Evolutionary conservation across 2,329 filamentous ascomycete species (phyloP).

Genomic region (Diaporthe sp.): DNA sequence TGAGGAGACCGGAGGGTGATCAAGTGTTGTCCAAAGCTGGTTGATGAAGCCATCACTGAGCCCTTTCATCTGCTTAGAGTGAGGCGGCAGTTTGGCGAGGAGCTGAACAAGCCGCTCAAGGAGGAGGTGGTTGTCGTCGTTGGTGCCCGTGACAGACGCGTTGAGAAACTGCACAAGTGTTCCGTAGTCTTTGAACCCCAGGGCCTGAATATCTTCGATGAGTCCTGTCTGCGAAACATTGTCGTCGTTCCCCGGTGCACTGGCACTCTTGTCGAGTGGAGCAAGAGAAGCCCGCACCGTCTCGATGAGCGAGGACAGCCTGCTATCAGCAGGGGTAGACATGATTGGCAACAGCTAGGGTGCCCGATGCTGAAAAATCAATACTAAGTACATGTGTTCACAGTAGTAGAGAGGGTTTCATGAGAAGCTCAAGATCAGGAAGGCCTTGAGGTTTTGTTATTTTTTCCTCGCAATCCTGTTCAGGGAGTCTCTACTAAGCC

Average conservation of each 20-base stretch:
- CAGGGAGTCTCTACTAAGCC: neutral
- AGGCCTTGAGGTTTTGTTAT: neutral
- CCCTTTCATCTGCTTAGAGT: slow-evolving; percentile 46
- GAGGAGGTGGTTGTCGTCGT: slow-evolving; percentile 38
- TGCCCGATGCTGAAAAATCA: neutral
- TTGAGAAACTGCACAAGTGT: slow-evolving; percentile 41
- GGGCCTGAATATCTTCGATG: slow-evolving; percentile 41
- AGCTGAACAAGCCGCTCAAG: slow-evolving; percentile 41
- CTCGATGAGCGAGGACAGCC: neutral
- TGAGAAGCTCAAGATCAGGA: neutral
- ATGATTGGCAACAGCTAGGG: neutral
- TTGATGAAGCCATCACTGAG: slow-evolving; percentile 30
- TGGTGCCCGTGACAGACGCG: slow-evolving; percentile 35
- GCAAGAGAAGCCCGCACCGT: slow-evolving; percentile 1
- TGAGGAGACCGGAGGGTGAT: slow-evolving; percentile 14
- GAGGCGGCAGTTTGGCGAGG: slow-evolving; percentile 46
- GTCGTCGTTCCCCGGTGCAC: neutral
- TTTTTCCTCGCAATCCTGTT: neutral
- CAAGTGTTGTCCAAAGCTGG: slow-evolving; percentile 28
- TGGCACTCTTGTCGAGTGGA: neutral
- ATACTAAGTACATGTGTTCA: neutral
- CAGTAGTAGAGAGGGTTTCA: neutral
- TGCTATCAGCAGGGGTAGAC: neutral
- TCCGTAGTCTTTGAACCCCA: slow-evolving; percentile 50
- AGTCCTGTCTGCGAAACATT: slow-evolving; percentile 21